These are phyloP conservation scores for Botrytis elliptica DNA, from an alignment of 2,329 filamentous ascomycete species.

Conservation along the genomic window DNA sequence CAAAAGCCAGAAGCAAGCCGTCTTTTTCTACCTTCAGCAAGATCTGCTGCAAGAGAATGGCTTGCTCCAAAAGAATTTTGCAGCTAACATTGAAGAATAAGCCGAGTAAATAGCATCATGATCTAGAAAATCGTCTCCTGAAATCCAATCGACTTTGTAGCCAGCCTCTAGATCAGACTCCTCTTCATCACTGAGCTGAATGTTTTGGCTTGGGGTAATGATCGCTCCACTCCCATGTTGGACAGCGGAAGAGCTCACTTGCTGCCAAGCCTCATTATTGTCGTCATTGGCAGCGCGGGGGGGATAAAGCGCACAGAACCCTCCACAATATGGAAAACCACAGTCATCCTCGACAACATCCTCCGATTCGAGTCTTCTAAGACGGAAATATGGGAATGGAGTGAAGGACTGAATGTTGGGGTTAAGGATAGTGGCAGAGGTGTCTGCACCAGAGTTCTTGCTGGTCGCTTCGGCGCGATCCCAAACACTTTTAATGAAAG, in stretches of 20 bases:
- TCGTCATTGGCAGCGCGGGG: not conserved
- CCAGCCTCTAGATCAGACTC: too few species aligned
- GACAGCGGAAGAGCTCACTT: not conserved
- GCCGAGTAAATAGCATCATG: too few species aligned
- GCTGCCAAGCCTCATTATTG: not conserved
- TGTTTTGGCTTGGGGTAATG: not conserved
- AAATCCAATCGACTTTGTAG: too few species aligned
- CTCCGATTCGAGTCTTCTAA: not conserved
- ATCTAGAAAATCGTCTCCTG: too few species aligned
- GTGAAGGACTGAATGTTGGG: not conserved
- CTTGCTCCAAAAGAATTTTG: too few species aligned
- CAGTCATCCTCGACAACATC: not conserved
- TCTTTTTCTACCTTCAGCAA: too few species aligned
- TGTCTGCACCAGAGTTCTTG: not conserved
- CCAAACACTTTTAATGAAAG: too few species aligned
- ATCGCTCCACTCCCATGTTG: not conserved
- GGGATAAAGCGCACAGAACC: not conserved
- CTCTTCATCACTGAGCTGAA: too few species aligned
- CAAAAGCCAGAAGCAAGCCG: too few species aligned
- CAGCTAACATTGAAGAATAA: too few species aligned
- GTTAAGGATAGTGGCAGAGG: not conserved
- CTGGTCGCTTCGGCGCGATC: not conserved
- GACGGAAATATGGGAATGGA: too few species aligned
- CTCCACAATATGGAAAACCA: not conserved
- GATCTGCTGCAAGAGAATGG: too few species aligned